A percentile compares a stretch with the other conserved stretches of the same genome.
Conservation (phyloP, 2,329 filamentous ascomycete species). For the Magnaporthiopsis poae region DNA sequence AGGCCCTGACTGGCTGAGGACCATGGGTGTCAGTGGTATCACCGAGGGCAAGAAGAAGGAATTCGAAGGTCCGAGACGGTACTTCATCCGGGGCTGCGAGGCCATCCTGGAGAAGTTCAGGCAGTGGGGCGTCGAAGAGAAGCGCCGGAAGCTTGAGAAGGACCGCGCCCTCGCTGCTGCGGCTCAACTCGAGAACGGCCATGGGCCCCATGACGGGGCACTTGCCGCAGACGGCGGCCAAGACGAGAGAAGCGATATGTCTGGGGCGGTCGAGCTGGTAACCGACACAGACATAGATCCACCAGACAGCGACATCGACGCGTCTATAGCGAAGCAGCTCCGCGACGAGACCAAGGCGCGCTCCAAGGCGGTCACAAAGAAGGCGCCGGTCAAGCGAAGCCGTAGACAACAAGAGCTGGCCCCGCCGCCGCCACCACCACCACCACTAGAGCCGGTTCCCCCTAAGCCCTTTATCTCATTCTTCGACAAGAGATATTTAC, state of each 20-base stretch:
- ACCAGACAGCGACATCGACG: conserved; percentile 61
- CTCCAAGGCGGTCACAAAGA: conserved; percentile 30
- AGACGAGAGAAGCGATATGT: conserved; percentile 14
- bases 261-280: background rate
- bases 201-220: conserved; percentile 9
- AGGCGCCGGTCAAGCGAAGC: conserved; percentile 23
- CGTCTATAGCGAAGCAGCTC: conserved; percentile 62
- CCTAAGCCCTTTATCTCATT: conserved; percentile 72
- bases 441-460: conserved; percentile 27
- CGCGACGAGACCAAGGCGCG: conserved; percentile 59
- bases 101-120: conserved; percentile 78
- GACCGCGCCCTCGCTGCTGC: conserved; percentile 49
- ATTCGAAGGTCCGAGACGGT: conserved; percentile 73
- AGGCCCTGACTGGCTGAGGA: conserved; percentile 83
- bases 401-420: conserved; percentile 17
- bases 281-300: conserved; percentile 33
- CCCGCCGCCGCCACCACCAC: conserved; percentile 11
- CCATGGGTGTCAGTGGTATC: conserved; percentile 78
- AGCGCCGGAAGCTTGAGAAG: conserved; percentile 65
- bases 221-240: conserved; percentile 3
- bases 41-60: conserved; percentile 78
- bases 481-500: conserved; percentile 68
- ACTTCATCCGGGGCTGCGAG: conserved; percentile 77
- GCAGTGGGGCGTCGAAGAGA: conserved; percentile 82
- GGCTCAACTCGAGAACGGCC: conserved; percentile 13